Evolutionary conservation across 441 rosid genomes (phyloP).

Genomic region (Bocquillonia castaneifolia): DNA sequence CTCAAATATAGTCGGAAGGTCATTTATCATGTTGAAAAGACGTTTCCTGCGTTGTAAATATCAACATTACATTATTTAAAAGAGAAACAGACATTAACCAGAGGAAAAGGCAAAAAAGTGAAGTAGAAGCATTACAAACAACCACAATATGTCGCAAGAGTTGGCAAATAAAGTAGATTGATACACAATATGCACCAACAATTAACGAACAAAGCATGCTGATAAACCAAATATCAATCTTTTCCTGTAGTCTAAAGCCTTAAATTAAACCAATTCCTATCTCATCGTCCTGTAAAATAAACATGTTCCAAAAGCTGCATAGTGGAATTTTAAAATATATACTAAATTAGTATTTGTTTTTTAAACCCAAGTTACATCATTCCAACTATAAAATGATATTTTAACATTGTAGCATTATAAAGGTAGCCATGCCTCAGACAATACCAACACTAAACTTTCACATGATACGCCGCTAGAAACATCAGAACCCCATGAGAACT

Average conservation of each 20-base stretch:
- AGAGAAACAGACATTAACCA: not conserved
- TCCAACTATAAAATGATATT: not conserved
- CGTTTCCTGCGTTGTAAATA: constrained; percentile 43
- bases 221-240: not conserved
- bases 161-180: not conserved
- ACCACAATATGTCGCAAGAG: not conserved
- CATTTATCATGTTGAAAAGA: constrained; percentile 60
- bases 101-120: not conserved
- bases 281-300: not conserved
- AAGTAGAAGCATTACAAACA: not conserved
- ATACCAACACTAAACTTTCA: not conserved
- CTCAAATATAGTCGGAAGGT: constrained; percentile 56
- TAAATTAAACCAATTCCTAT: not conserved
- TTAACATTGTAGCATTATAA: not conserved
- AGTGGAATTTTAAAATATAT: not conserved
- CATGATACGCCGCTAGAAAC: not conserved
- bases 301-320: not conserved
- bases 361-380: not conserved
- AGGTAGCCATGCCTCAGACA: not conserved
- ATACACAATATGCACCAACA: not conserved
- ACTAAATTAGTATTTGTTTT: not conserved
- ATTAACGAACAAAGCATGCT: too few relatives aligned
- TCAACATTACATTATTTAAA: not conserved
- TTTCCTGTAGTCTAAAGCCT: not conserved
- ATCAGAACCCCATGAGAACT: not conserved